Evolutionary conservation across 2,329 filamentous ascomycete species (phyloP).

Genomic region (Xylaria multiplex): DNA sequence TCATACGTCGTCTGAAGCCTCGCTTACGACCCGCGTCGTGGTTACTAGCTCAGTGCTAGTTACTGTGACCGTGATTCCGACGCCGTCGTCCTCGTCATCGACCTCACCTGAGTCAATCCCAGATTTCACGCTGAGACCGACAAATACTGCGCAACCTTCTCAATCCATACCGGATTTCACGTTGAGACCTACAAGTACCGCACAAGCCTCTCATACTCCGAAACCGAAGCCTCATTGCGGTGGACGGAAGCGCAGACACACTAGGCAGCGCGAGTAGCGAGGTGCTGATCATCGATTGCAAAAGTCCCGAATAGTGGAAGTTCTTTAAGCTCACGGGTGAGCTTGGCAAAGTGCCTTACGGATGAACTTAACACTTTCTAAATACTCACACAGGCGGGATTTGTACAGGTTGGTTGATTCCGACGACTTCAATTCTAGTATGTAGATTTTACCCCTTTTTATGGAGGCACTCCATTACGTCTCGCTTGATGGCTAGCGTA

Average conservation of each 20-base stretch:
- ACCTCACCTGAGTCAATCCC: conserved; percentile 22
- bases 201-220: conserved; percentile 17
- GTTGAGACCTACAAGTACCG: conserved; percentile 20
- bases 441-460: conserved; percentile 15
- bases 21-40: conserved; percentile 15
- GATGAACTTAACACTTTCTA: not conserved
- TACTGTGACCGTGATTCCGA: conserved; percentile 24
- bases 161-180: conserved; percentile 32
- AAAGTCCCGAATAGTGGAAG: not conserved
- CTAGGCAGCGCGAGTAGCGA: not conserved
- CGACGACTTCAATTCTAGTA: conserved; percentile 24
- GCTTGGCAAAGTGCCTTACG: no score
- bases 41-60: conserved; percentile 24
- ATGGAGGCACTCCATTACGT: not conserved
- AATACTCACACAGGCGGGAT: not conserved
- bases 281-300: not conserved
- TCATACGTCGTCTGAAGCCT: conserved; percentile 17
- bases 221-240: conserved; percentile 29
- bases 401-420: not conserved
- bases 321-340: not conserved
- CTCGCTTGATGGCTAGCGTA: not conserved
- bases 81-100: conserved; percentile 6
- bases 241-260: conserved; percentile 22
- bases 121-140: conserved; percentile 28
- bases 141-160: not conserved